Conservation (phyloP, 352 stramenopile genomes). For the Phytophthora boehmeriae region DNA sequence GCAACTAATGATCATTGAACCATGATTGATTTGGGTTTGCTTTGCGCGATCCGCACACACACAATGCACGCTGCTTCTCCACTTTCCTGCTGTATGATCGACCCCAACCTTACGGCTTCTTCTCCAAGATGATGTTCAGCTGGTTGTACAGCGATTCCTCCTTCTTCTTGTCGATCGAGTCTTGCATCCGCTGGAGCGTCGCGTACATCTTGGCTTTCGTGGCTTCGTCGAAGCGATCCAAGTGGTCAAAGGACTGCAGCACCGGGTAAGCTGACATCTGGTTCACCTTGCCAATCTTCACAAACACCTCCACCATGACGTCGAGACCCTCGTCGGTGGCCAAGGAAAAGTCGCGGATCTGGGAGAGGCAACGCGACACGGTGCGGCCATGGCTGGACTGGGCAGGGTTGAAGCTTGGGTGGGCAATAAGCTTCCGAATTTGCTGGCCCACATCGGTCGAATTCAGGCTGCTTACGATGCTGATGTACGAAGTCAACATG, state of each 20-base stretch:
- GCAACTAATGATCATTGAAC: too few species aligned
- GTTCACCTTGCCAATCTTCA: conserved; percentile 82
- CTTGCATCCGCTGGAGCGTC: conserved; percentile 71
- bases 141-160: conserved; percentile 87
- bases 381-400: conserved; percentile 79
- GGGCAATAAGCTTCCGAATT: conserved; percentile 65
- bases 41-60: too few species aligned
- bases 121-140: conserved; percentile 87
- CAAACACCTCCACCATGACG: conserved; percentile 73
- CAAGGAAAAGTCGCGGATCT: conserved; percentile 79
- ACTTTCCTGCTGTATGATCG: too few species aligned
- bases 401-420: conserved; percentile 76
- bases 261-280: conserved; percentile 86
- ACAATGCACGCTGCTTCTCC: too few species aligned
- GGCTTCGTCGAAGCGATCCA: conserved; percentile 69
- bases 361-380: conserved; percentile 63
- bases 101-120: conserved; percentile 71
- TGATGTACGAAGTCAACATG: conserved; percentile 84
- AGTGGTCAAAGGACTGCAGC: conserved; percentile 80
- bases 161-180: conserved; percentile 81
- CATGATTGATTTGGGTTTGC: too few species aligned
- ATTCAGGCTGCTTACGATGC: conserved; percentile 69
- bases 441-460: conserved; percentile 73
- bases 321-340: conserved; percentile 78
- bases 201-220: conserved; percentile 61